Evolutionary conservation across 1,284 basidiomycete species (phyloP).

Genomic region (Tilletiaria anomala): DNA sequence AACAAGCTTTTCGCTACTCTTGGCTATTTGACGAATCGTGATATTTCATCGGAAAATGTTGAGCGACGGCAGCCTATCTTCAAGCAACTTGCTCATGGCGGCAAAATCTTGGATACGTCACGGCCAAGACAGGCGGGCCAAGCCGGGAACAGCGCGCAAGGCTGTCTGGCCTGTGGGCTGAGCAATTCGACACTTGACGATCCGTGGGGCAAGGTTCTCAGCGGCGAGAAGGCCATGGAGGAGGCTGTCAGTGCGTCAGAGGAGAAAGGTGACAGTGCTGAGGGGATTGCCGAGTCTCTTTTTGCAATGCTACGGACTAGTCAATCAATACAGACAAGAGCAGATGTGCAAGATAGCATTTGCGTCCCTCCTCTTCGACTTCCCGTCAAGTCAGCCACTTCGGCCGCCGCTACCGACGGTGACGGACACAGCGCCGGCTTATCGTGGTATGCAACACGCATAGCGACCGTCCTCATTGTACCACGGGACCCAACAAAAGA

Average conservation of each 20-base stretch:
- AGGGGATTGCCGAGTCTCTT: neutral
- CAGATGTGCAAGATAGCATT: neutral
- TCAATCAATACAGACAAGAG: neutral
- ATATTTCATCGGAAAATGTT: neutral
- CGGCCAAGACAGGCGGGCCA: neutral
- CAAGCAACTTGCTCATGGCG: neutral
- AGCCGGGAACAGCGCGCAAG: neutral
- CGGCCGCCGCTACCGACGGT: neutral
- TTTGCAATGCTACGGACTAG: neutral
- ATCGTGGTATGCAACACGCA: neutral
- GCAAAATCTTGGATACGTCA: neutral
- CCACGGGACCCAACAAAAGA: neutral
- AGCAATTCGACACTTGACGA: constrained; percentile 4
- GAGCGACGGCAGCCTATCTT: neutral
- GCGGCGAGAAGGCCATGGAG: neutral
- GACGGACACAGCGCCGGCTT: neutral
- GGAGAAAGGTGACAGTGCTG: too few relatives aligned
- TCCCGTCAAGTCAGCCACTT: neutral
- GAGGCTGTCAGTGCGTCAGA: too few relatives aligned
- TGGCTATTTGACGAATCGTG: constrained; percentile 3
- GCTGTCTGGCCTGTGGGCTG: constrained; percentile 2
- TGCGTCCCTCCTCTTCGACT: neutral
- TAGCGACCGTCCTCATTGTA: neutral
- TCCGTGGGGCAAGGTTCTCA: constrained; percentile 3
- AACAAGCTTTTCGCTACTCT: neutral